Conservation (phyloP, 2,329 filamentous ascomycete species). For the Colletotrichum aenigma region DNA sequence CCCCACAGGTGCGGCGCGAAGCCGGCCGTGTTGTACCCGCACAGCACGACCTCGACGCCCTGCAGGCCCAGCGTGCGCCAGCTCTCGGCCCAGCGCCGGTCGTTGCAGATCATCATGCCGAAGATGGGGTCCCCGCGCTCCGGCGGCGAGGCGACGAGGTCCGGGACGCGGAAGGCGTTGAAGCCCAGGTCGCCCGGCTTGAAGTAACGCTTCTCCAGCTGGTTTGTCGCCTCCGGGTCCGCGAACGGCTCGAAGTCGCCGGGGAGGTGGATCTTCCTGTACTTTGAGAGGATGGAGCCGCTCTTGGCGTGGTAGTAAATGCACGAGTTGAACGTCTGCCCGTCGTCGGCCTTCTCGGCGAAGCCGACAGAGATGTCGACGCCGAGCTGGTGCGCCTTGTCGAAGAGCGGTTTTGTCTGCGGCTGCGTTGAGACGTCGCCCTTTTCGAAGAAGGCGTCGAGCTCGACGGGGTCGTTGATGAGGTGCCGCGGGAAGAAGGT, state of each 20-base stretch:
- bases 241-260: slow-evolving; percentile 55
- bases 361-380: slow-evolving; percentile 59
- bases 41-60: slow-evolving; percentile 36
- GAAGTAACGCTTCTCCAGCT: slow-evolving; percentile 62
- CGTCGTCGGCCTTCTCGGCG: slow-evolving; percentile 47
- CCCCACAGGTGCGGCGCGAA: slow-evolving; percentile 48
- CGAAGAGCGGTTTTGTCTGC: slow-evolving; percentile 52
- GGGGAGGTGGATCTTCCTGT: slow-evolving; percentile 60
- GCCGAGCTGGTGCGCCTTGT: slow-evolving; percentile 46
- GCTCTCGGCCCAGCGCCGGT: slow-evolving; percentile 56
- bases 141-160: slow-evolving; percentile 39
- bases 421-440: slow-evolving; percentile 42
- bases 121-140: slow-evolving; percentile 55
- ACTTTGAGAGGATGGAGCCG: slow-evolving; percentile 49
- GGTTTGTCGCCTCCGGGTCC: slow-evolving; percentile 51
- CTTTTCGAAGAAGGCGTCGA: slow-evolving; percentile 56
- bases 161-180: slow-evolving; percentile 54
- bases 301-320: slow-evolving; percentile 55
- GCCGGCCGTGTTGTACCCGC: slow-evolving; percentile 55
- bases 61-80: slow-evolving; percentile 55
- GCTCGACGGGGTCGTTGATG: slow-evolving; percentile 44
- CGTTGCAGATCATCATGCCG: slow-evolving; percentile 62
- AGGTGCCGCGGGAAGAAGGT: slow-evolving; percentile 61
- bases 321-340: slow-evolving; percentile 48
- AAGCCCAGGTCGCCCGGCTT: slow-evolving; percentile 56